These are phyloP conservation scores for Pholiota microspora DNA, from an alignment of 768 basidiomycete species.

Conservation along the genomic window DNA sequence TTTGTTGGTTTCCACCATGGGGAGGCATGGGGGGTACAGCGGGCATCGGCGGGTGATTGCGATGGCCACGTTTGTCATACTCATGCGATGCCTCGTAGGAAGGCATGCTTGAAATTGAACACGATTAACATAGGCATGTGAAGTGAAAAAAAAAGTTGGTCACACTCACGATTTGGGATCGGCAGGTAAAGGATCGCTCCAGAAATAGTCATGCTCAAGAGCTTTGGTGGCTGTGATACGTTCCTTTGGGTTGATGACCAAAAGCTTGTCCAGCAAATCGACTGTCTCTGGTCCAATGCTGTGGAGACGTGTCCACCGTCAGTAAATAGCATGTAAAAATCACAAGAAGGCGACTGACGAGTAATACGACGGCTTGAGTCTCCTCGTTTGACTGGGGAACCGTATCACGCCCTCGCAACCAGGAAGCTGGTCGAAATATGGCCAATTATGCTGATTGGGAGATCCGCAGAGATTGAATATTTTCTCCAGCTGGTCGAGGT, in stretches of 20 bases:
- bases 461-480: constrained; percentile 91
- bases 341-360: constrained; percentile 41
- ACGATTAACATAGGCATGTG: background rate
- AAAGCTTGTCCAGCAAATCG: constrained; percentile 79
- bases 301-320: background rate
- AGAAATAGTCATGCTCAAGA: constrained; percentile 92
- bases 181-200: constrained; percentile 85
- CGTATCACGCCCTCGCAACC: constrained; percentile 79
- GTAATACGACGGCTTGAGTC: constrained; percentile 56
- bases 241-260: constrained; percentile 80
- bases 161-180: constrained; percentile 72
- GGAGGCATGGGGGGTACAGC: constrained; percentile 27
- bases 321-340: background rate
- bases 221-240: constrained; percentile 85
- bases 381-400: constrained; percentile 52
- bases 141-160: background rate
- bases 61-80: constrained; percentile 72
- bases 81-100: constrained; percentile 82
- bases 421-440: constrained; percentile 69
- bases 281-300: constrained; percentile 73
- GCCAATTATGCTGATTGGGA: constrained; percentile 81
- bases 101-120: constrained; percentile 49
- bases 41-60: constrained; percentile 33
- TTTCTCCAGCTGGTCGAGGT: constrained; percentile 87
- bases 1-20: constrained; percentile 21